Evolutionary conservation across 331 rosid genomes (phyloP).

Genomic region (Spiraea crenata): DNA sequence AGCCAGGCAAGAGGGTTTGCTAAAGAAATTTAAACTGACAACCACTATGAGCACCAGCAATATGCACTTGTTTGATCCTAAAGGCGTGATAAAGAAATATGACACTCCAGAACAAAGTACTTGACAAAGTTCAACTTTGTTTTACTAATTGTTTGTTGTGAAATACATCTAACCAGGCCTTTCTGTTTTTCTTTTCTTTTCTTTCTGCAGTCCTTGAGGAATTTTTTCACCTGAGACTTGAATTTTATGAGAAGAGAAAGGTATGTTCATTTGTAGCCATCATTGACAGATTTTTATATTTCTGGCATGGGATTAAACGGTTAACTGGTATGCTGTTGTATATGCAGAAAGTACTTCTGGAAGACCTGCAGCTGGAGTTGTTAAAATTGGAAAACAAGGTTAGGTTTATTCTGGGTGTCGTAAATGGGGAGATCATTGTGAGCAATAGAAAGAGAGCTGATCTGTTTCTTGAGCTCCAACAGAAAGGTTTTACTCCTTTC

Average conservation of each 20-base stretch:
- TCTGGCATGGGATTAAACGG: conserved; percentile 1
- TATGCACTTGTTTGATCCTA: conserved; percentile 87
- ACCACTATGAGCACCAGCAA: conserved; percentile 66
- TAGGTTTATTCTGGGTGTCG: conserved; percentile 81
- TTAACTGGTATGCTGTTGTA: conserved; percentile 5
- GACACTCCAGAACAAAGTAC: conserved; percentile 88
- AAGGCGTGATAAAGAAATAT: conserved; percentile 80
- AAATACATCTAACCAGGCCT: not conserved
- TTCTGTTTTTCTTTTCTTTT: conserved; percentile 10
- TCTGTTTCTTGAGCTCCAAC: conserved; percentile 66
- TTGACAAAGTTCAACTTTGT: not conserved
- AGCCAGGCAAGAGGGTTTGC: conserved; percentile 72
- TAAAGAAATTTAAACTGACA: conserved; percentile 78
- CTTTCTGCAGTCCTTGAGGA: conserved; percentile 76
- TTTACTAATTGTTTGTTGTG: not conserved
- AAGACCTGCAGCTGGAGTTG: conserved; percentile 59
- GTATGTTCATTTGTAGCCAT: conserved; percentile 31
- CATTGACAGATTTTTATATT: not conserved
- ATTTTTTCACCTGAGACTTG: conserved; percentile 69
- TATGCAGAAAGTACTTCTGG: conserved; percentile 62
- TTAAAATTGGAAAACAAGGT: conserved; percentile 77
- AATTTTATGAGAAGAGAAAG: conserved; percentile 80
- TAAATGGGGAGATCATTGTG: conserved; percentile 77
- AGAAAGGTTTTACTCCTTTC: conserved; percentile 89
- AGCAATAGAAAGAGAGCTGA: conserved; percentile 80